Evolutionary conservation across 805 yeast genomes (phyloP).

Genomic region (Wickerhamomyces kurtzmanii): DNA sequence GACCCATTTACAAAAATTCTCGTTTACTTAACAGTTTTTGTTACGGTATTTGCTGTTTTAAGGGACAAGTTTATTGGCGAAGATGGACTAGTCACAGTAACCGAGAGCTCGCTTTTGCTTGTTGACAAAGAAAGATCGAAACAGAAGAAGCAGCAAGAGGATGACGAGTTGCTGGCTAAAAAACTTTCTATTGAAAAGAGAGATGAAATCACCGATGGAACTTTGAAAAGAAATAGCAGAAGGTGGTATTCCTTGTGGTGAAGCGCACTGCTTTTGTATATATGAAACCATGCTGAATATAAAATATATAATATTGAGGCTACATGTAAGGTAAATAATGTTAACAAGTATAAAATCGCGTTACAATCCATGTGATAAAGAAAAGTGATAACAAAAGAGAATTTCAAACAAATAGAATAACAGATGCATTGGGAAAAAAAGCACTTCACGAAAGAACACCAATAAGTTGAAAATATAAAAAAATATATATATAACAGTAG

Average conservation of each 20-base stretch:
- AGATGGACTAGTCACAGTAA: constrained; percentile 24
- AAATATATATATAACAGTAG: not conserved
- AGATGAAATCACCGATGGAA: constrained; percentile 1
- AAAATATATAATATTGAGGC: not conserved
- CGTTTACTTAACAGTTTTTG: constrained; percentile 35
- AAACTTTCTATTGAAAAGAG: constrained; percentile 1
- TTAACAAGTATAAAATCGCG: too few relatives aligned
- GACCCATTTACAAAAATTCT: constrained; percentile 50
- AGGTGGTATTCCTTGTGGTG: constrained; percentile 20
- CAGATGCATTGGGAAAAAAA: too few relatives aligned
- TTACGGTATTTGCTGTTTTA: constrained; percentile 40
- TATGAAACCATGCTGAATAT: too few relatives aligned
- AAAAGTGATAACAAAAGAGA: too few relatives aligned
- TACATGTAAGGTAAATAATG: too few relatives aligned
- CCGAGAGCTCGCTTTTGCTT: constrained; percentile 27
- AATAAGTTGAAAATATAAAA: too few relatives aligned
- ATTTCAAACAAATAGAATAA: too few relatives aligned
- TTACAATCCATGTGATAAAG: too few relatives aligned
- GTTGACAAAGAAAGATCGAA: constrained; percentile 21
- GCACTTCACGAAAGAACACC: not conserved
- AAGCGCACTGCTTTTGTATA: too few relatives aligned
- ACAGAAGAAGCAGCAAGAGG: constrained; percentile 5
- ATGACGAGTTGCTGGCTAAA: constrained; percentile 1
- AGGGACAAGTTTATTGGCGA: constrained; percentile 45
- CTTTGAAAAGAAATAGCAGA: too few relatives aligned